A percentile compares a stretch with the other conserved stretches of the same genome.
These are phyloP conservation scores for Acanthamoeba royreba DNA, from an alignment of 208 protist genomes.

Conservation along the genomic window DNA sequence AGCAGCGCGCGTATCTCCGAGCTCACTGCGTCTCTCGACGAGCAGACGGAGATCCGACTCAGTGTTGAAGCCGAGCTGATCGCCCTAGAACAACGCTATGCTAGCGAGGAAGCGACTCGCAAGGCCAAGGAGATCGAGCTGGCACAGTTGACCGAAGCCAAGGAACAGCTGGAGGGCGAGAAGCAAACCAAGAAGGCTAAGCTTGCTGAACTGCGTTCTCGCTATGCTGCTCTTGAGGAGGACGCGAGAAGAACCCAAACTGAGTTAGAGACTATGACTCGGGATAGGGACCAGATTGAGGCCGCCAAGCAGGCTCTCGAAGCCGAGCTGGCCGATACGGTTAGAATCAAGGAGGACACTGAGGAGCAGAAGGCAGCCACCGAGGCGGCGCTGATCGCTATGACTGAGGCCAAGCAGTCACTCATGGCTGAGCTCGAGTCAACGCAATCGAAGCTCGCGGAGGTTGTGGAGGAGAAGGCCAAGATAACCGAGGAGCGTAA, in stretches of 20 bases:
- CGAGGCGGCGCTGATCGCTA: background rate
- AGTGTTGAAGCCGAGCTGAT: background rate
- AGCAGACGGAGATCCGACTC: background rate
- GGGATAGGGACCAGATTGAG: background rate
- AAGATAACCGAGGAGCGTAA: background rate
- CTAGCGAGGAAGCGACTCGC: background rate
- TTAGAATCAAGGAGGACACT: background rate
- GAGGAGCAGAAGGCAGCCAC: background rate
- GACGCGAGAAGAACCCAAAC: background rate
- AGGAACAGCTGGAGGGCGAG: background rate
- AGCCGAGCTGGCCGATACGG: background rate
- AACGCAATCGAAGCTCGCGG: background rate
- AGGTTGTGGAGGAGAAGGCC: background rate
- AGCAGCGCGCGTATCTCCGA: background rate
- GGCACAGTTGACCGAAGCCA: background rate
- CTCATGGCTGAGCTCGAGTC: background rate
- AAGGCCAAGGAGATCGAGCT: slow-evolving; percentile 1
- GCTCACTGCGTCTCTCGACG: background rate
- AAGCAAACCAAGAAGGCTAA: background rate
- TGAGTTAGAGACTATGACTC: background rate
- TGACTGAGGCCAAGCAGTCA: background rate
- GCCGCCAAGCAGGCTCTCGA: background rate
- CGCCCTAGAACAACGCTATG: background rate
- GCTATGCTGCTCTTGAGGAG: background rate
- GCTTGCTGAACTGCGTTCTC: background rate